Base-by-base conservation (phyloP, 345 rosid species). In the Populus nigra region DNA sequence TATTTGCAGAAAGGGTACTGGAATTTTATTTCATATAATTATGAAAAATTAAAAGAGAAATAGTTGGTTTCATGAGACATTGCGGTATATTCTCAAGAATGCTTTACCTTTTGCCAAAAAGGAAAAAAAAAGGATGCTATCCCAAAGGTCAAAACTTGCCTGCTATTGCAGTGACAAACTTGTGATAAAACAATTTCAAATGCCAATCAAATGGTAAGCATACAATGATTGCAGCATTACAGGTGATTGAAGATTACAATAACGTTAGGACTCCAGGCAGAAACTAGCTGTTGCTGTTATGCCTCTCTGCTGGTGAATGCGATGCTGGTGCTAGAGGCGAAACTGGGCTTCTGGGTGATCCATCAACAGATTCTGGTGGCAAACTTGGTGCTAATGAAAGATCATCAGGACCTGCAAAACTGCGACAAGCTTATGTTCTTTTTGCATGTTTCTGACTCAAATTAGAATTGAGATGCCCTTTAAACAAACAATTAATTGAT, bases 321-420 rank as follows among this genome's bases (percentile, higher is more conserved):
- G 31, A 47, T 36, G 76, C 78, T 45, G 81, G 69, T 68, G 82
- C 55, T 61, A 83, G 70, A 55, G 89, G 81, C 69, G 18, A 36
- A 69, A 66, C 70, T 77, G 15, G 70, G 79, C 43, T 85, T 45
- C n/a, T 49, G 17, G 85, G 73, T 29, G 87, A 68, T 33, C 16
- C 69, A 16, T 31, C 67, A 61, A 25, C 76, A 4, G 78, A 2
- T 71, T 76, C 83, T 8, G 83, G 74, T 35, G 83, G 72, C 65
- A 70, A 65, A 41, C 71, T 79, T 3, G 62, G 15, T 1, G 85
- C 78, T 18, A 84, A 69, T 0, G 73, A 22, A 36, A 72, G 75
- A 75, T 29, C 76, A 53, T 16, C 45, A 69, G 76, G 69, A 77
- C 80, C 89, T 85, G 84, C 77, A 79, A 69, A 72, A 78, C 47